Evolutionary conservation across 148 eudicot genomes (phyloP).

Genomic region (Heliamphora exappendiculata): DNA sequence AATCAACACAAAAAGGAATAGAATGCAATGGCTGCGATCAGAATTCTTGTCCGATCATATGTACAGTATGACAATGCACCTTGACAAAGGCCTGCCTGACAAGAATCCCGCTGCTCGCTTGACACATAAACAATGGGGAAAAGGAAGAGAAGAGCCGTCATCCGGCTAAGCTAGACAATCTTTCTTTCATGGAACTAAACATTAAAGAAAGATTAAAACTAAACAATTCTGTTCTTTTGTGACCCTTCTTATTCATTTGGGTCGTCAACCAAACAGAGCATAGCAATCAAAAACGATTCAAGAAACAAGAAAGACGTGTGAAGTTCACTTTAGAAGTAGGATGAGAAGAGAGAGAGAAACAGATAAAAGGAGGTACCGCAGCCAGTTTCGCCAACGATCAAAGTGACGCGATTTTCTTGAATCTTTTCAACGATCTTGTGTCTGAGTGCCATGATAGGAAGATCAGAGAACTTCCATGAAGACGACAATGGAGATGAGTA

Average conservation of each 20-base stretch:
- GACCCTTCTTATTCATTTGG: too few species aligned
- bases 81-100: too few species aligned
- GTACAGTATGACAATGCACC: too few species aligned
- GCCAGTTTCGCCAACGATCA: constrained; percentile 91
- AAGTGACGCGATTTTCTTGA: constrained; percentile 79
- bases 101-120: too few species aligned
- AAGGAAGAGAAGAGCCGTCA: too few species aligned
- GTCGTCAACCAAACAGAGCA: not conserved
- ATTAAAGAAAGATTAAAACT: too few species aligned
- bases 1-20: not conserved
- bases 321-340: not conserved
- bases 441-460: constrained; percentile 56
- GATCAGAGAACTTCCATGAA: constrained; percentile 29
- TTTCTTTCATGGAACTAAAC: too few species aligned
- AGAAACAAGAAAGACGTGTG: not conserved
- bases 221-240: not conserved
- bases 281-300: not conserved
- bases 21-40: too few species aligned
- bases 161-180: too few species aligned
- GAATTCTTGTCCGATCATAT: too few species aligned
- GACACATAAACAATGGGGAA: too few species aligned
- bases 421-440: constrained; percentile 70
- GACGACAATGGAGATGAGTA: constrained; percentile 24
- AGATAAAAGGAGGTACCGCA: constrained; percentile 47
- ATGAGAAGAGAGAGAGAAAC: not conserved